Conservation (phyloP, 2,329 filamentous ascomycete species). For the Xylariaceae sp. region DNA sequence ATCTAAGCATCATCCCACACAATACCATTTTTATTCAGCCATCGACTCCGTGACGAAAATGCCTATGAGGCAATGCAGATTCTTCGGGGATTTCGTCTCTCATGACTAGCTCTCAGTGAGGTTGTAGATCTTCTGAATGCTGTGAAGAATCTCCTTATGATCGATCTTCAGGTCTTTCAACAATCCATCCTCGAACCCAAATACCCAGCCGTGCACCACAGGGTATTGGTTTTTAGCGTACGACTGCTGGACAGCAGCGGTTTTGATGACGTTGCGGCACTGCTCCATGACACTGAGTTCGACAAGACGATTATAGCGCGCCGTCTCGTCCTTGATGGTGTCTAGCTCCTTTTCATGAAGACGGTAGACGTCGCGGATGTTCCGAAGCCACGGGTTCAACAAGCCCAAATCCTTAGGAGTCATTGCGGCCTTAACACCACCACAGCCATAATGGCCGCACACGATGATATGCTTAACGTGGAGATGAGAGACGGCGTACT, state of each 20-base stretch:
- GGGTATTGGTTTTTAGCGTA: slow-evolving; percentile 69
- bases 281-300: slow-evolving; percentile 85
- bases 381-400: slow-evolving; percentile 76
- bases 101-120: slow-evolving; percentile 41
- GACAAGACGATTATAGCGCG: slow-evolving; percentile 73
- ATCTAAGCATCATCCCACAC: background rate
- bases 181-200: slow-evolving; percentile 71
- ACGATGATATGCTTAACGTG: slow-evolving; percentile 83
- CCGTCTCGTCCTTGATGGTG: slow-evolving; percentile 62
- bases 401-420: slow-evolving; percentile 73
- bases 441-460: slow-evolving; percentile 81
- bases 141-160: slow-evolving; percentile 61
- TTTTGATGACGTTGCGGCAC: slow-evolving; percentile 80
- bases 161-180: slow-evolving; percentile 70
- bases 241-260: slow-evolving; percentile 77
- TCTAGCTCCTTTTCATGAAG: slow-evolving; percentile 75
- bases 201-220: slow-evolving; percentile 77
- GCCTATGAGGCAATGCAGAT: background rate
- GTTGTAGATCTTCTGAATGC: slow-evolving; percentile 72
- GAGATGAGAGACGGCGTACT: slow-evolving; percentile 83
- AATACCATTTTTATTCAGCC: background rate
- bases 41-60: background rate
- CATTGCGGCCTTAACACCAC: slow-evolving; percentile 77
- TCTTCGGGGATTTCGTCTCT: background rate
- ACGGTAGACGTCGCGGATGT: slow-evolving; percentile 77